phyloP scores from a whole-genome alignment of 2,329 filamentous ascomycete species.

The Aspergillus tubingensis region DNA sequence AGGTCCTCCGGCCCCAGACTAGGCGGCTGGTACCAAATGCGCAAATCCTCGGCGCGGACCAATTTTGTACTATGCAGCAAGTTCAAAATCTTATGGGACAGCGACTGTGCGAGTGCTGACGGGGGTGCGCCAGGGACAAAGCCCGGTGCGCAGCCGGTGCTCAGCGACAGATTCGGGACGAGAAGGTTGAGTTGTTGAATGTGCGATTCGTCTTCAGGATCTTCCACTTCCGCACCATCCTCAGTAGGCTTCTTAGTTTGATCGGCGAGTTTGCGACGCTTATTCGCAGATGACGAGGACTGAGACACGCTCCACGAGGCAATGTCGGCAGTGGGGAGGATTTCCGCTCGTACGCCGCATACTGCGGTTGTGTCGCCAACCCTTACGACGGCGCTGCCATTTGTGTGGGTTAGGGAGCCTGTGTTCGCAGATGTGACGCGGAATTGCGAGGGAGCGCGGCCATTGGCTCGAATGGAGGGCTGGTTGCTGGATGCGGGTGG shows the following conservation, averaged over 20 bases:
- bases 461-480: constrained; percentile 74
- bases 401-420: constrained; percentile 81
- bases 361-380: constrained; percentile 92
- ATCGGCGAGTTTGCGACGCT: constrained; percentile 32
- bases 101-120: constrained; percentile 74
- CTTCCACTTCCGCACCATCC: constrained; percentile 48
- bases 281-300: constrained; percentile 39
- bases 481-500: constrained; percentile 52
- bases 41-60: constrained; percentile 66
- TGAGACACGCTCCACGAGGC: constrained; percentile 53
- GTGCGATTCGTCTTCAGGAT: constrained; percentile 46
- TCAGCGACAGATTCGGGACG: constrained; percentile 90
- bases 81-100: constrained; percentile 77
- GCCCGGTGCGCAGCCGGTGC: constrained; percentile 83
- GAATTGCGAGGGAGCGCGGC: constrained; percentile 69
- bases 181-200: constrained; percentile 65
- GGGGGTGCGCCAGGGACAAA: constrained; percentile 84
- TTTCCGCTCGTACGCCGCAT: constrained; percentile 85
- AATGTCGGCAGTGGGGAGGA: constrained; percentile 73
- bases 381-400: constrained; percentile 86
- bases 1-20: constrained; percentile 36
- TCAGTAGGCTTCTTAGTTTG: constrained; percentile 19
- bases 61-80: constrained; percentile 72
- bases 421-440: constrained; percentile 76
- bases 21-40: constrained; percentile 67